Evolutionary conservation across 2,329 filamentous ascomycete genomes (phyloP).

Genomic region (Verticillium nubilum): DNA sequence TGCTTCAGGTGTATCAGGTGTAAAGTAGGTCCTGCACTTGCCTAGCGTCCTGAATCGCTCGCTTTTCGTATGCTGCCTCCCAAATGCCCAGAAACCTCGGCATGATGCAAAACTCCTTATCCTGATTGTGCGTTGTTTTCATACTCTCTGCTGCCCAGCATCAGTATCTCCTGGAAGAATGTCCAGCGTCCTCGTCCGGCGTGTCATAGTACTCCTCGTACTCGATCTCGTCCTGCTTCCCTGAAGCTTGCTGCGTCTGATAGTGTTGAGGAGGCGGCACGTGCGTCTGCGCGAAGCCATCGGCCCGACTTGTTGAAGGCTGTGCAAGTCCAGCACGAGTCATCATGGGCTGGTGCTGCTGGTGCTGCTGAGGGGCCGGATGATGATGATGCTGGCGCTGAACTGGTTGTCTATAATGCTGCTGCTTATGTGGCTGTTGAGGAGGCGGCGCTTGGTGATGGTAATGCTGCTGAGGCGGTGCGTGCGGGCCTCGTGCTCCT

Average conservation of each 20-base stretch:
- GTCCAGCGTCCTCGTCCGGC: background rate
- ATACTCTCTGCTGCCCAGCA: background rate
- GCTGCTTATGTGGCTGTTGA: background rate
- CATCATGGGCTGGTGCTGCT: background rate
- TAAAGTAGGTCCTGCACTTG: background rate
- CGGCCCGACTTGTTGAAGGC: background rate
- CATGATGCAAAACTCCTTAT: background rate
- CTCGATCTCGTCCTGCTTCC: constrained; percentile 6
- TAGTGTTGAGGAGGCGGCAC: background rate
- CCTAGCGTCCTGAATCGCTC: background rate
- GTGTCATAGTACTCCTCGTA: constrained; percentile 1
- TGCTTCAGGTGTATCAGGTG: background rate
- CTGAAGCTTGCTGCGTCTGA: background rate
- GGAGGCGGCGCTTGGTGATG: background rate
- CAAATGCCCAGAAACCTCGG: background rate
- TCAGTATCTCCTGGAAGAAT: background rate
- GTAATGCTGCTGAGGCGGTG: background rate
- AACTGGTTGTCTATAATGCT: background rate
- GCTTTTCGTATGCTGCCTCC: background rate
- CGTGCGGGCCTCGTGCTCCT: background rate
- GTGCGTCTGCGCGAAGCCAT: background rate
- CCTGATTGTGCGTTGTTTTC: background rate
- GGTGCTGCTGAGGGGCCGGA: background rate
- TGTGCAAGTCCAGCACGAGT: background rate
- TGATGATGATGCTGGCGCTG: background rate